Conservation (phyloP, 768 basidiomycete species). For the Lactarius quietus region DNA sequence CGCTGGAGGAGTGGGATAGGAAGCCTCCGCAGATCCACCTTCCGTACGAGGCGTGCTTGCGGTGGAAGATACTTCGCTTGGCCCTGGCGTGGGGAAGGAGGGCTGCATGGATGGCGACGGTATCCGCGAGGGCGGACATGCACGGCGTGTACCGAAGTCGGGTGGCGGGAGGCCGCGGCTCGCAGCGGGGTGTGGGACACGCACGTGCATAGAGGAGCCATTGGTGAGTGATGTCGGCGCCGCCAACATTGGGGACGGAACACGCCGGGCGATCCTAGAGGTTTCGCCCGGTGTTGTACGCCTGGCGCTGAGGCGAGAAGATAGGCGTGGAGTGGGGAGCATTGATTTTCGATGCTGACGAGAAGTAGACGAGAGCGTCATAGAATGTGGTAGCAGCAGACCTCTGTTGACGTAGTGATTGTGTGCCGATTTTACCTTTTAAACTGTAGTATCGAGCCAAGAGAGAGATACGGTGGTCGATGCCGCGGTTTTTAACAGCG, state of each 20-base stretch:
- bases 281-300: background rate
- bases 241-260: conserved; percentile 10
- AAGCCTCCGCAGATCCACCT: background rate
- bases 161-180: background rate
- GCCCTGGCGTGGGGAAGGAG: background rate
- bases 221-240: background rate
- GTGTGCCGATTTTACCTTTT: background rate
- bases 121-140: conserved; percentile 7
- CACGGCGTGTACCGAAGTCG: background rate
- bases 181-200: background rate
- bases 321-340: conserved; percentile 15
- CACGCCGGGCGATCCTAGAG: conserved; percentile 10
- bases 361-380: conserved; percentile 12
- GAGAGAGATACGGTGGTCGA: background rate
- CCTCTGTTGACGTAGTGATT: background rate
- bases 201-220: background rate
- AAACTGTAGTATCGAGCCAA: background rate
- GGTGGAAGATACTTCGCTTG: background rate
- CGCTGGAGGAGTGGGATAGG: background rate
- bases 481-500: background rate
- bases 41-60: background rate
- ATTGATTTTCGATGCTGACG: conserved; percentile 20
- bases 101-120: background rate
- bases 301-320: conserved; percentile 5
- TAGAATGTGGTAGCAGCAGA: background rate